Conservation (phyloP, 768 basidiomycete genomes). For the Auriculariales sp. region DNA sequence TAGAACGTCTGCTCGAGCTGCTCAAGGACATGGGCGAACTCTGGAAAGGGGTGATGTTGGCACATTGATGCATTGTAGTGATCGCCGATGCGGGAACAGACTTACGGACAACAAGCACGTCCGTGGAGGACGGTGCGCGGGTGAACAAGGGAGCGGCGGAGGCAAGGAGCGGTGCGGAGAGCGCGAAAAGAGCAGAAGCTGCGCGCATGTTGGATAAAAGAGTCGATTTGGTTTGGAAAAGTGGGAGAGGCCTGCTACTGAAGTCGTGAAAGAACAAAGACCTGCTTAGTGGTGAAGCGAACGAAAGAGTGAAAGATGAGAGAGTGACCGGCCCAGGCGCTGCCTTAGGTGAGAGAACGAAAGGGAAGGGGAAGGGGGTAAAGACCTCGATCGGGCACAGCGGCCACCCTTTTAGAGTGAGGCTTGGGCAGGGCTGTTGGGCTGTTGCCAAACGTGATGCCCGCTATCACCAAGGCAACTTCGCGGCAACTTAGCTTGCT, state of each 20-base stretch:
- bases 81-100: slow-evolving; percentile 8
- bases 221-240: slow-evolving; percentile 1
- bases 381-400: too few species aligned
- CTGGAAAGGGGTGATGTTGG: slow-evolving; percentile 19
- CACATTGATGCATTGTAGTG: neutral
- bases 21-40: slow-evolving; percentile 65
- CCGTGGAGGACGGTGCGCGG: slow-evolving; percentile 21
- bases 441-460: too few species aligned
- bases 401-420: too few species aligned
- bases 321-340: slow-evolving; percentile 2
- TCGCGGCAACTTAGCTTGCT: too few species aligned
- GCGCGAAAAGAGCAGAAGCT: slow-evolving; percentile 25
- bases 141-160: slow-evolving; percentile 33
- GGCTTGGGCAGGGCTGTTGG: too few species aligned
- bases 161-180: slow-evolving; percentile 28
- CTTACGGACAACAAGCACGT: slow-evolving; percentile 49
- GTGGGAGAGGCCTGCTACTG: neutral
- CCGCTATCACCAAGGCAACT: too few species aligned
- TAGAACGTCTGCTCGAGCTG: slow-evolving; percentile 62
- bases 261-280: neutral
- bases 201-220: slow-evolving; percentile 30
- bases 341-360: slow-evolving; percentile 1
- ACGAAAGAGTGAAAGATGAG: slow-evolving; percentile 1
- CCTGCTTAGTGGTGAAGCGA: neutral
- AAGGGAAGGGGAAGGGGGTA: neutral